A percentile compares a stretch with the other conserved stretches of the same genome.
Conservation (phyloP, 148 eudicot genomes). For the Pouteria glomerata region DNA sequence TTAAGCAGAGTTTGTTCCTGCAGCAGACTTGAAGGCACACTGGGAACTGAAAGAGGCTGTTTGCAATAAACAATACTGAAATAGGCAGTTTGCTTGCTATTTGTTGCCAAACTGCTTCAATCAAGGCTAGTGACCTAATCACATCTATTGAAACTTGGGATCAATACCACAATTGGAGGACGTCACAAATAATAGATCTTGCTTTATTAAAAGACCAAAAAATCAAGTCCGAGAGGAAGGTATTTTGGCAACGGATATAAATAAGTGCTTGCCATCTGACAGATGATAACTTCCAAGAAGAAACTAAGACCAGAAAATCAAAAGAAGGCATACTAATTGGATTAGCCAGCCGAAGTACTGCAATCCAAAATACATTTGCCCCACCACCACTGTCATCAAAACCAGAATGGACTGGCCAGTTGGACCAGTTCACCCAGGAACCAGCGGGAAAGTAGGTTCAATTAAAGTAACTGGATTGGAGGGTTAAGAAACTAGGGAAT, state of each 20-base stretch:
- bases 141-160: background rate
- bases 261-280: background rate
- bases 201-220: background rate
- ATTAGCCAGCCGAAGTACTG: background rate
- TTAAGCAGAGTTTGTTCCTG: background rate
- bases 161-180: background rate
- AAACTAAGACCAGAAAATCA: background rate
- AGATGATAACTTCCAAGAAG: background rate
- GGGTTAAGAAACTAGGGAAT: no score
- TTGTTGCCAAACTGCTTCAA: background rate
- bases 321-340: background rate
- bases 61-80: background rate
- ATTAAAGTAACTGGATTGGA: no score
- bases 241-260: background rate
- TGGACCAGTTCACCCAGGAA: no score
- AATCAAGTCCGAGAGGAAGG: background rate
- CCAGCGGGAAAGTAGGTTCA: no score
- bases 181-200: background rate
- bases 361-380: background rate
- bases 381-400: background rate
- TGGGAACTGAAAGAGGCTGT: background rate
- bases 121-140: background rate
- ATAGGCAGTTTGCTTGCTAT: no score
- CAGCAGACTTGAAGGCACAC: background rate
- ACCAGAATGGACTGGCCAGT: no score